Evolutionary conservation across 1,139 yeast species (phyloP).

Genomic region (Lipomyces yarrowii): DNA sequence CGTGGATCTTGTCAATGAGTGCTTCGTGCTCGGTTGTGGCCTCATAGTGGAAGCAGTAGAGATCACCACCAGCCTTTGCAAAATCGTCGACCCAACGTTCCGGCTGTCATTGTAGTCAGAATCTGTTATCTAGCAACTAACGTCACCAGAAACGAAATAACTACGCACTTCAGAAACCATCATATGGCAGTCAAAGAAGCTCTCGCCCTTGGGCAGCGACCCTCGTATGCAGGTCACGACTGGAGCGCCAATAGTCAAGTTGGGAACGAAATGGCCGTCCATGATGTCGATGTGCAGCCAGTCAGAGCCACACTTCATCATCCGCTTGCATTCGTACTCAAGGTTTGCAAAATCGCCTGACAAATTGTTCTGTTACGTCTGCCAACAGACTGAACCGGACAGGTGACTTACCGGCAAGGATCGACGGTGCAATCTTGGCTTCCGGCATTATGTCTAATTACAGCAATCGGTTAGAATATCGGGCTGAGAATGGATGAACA

Average conservation of each 20-base stretch:
- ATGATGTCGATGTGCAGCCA: constrained; percentile 98
- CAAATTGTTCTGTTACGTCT: background rate
- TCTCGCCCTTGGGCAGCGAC: constrained; percentile 67
- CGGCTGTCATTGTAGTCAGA: constrained; percentile 50
- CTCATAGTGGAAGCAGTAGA: constrained; percentile 94
- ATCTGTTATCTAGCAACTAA: background rate
- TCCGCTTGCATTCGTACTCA: constrained; percentile 82
- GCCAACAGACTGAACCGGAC: background rate
- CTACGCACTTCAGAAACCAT: constrained; percentile 70
- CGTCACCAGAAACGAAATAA: background rate
- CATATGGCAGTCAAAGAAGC: constrained; percentile 98
- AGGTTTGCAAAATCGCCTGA: constrained; percentile 74
- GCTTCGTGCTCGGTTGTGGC: constrained; percentile 80
- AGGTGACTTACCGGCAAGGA: constrained; percentile 64
- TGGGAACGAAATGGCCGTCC: constrained; percentile 99
- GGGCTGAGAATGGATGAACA: background rate
- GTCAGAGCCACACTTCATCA: constrained; percentile 78
- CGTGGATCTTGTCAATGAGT: constrained; percentile 73
- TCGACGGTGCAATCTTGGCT: constrained; percentile 93
- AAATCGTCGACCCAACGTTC: constrained; percentile 93
- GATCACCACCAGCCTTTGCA: constrained; percentile 95
- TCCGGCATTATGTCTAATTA: constrained; percentile 37
- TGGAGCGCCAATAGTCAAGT: constrained; percentile 91
- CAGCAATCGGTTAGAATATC: background rate
- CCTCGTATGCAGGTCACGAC: constrained; percentile 78